Conservation (phyloP, 441 rosid genomes). For the Mallotus repandus region DNA sequence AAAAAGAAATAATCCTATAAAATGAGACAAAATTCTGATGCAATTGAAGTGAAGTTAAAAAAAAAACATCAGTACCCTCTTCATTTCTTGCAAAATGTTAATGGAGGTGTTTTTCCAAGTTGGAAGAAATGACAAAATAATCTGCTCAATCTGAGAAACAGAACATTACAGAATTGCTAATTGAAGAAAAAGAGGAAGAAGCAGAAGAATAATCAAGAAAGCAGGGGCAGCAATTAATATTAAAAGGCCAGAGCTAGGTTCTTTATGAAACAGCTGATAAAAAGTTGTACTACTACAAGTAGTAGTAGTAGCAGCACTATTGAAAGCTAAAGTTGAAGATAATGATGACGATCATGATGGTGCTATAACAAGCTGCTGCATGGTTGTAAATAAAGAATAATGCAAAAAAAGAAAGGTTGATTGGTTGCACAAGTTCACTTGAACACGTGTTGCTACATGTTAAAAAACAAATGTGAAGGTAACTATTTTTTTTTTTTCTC, state of each 20-base stretch:
- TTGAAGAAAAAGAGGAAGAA: conserved; percentile 31
- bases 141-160: conserved; percentile 62
- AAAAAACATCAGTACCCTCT: conserved; percentile 42
- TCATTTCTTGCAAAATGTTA: conserved; percentile 80
- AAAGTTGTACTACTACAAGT: neutral
- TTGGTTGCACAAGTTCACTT: neutral
- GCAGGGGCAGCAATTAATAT: neutral
- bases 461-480: too few relatives aligned
- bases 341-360: neutral
- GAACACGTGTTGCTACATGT: neutral
- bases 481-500: too few relatives aligned
- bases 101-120: conserved; percentile 51
- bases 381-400: conserved; percentile 1
- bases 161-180: too few relatives aligned
- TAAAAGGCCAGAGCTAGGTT: neutral
- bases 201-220: conserved; percentile 20
- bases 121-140: conserved; percentile 53
- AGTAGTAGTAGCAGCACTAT: conserved; percentile 1
- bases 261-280: neutral
- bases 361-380: conserved; percentile 19
- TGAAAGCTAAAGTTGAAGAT: conserved; percentile 7
- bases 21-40: conserved; percentile 12
- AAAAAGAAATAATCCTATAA: neutral
- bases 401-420: neutral
- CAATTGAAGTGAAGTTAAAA: neutral